Evolutionary conservation across 768 basidiomycete species (phyloP).

Genomic region (Trametes cinnabarina): DNA sequence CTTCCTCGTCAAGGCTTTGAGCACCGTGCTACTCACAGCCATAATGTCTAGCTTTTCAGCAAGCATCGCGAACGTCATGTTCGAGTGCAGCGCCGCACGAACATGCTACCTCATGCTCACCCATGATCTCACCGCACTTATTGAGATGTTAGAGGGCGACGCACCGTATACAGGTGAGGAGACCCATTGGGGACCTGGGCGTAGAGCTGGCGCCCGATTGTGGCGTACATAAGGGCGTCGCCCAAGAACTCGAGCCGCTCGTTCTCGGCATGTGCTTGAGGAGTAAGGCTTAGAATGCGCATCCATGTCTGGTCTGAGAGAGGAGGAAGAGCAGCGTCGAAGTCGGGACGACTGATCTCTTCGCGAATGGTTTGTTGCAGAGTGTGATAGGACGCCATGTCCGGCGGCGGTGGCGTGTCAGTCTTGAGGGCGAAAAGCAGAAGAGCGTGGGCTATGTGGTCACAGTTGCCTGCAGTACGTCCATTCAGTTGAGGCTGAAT

Average conservation of each 20-base stretch:
- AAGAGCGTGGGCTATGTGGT: not conserved
- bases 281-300: constrained; percentile 19
- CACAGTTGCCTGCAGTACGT: too few species aligned
- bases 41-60: constrained; percentile 32
- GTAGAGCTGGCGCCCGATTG: constrained; percentile 40
- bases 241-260: constrained; percentile 49
- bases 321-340: constrained; percentile 33
- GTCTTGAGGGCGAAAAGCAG: not conserved
- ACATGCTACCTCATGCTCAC: constrained; percentile 17
- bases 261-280: constrained; percentile 21
- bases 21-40: constrained; percentile 24
- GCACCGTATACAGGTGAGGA: constrained; percentile 30
- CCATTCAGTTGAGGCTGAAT: not conserved
- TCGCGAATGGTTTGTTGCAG: constrained; percentile 24
- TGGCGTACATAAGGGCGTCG: constrained; percentile 45
- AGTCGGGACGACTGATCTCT: constrained; percentile 23
- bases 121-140: not conserved
- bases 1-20: constrained; percentile 21
- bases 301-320: constrained; percentile 33
- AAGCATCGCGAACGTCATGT: constrained; percentile 28
- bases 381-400: constrained; percentile 3
- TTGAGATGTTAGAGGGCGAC: constrained; percentile 1
- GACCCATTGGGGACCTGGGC: constrained; percentile 26
- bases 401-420: not conserved
- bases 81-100: constrained; percentile 27